Percentiles rank a stretch among this genome's conserved stretches.
Evolutionary conservation across 2,329 filamentous ascomycete genomes (phyloP).

Genomic region (Colletotrichum sp.): DNA sequence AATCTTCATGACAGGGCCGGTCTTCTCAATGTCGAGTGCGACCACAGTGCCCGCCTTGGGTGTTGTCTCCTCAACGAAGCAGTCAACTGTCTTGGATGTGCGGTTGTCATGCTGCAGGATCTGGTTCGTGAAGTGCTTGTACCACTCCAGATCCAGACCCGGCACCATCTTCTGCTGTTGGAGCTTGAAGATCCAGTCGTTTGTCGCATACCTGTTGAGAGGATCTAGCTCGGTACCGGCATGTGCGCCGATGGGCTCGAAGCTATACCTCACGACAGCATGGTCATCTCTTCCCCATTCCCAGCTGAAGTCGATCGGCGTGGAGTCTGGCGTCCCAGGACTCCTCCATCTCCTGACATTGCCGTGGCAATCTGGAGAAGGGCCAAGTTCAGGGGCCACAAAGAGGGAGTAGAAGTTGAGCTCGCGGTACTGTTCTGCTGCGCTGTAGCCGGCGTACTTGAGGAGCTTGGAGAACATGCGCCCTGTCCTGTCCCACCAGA

Average conservation of each 20-base stretch:
- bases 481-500: conserved; percentile 16
- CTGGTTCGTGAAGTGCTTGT: conserved; percentile 12
- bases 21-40: conserved; percentile 18
- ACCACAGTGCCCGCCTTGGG: conserved; percentile 14
- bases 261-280: conserved; percentile 7
- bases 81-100: conserved; percentile 1
- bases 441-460: conserved; percentile 15
- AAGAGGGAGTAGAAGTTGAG: conserved; percentile 20
- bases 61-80: conserved; percentile 13
- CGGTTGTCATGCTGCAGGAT: background rate
- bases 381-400: conserved; percentile 13
- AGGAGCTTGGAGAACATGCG: conserved; percentile 17
- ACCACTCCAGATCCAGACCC: conserved; percentile 12
- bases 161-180: conserved; percentile 8
- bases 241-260: conserved; percentile 12
- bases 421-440: conserved; percentile 13
- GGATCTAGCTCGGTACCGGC: conserved; percentile 12
- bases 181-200: conserved; percentile 16
- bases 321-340: conserved; percentile 12
- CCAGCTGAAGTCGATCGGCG: conserved; percentile 19
- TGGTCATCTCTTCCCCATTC: conserved; percentile 4
- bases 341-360: conserved; percentile 13
- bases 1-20: conserved; percentile 15
- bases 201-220: conserved; percentile 10
- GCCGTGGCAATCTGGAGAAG: conserved; percentile 12